Percentiles rank a stretch among this genome's conserved stretches.
phyloP scores from a whole-genome alignment of 768 basidiomycete species.

The Tylopilus cervinicoccineus region DNA sequence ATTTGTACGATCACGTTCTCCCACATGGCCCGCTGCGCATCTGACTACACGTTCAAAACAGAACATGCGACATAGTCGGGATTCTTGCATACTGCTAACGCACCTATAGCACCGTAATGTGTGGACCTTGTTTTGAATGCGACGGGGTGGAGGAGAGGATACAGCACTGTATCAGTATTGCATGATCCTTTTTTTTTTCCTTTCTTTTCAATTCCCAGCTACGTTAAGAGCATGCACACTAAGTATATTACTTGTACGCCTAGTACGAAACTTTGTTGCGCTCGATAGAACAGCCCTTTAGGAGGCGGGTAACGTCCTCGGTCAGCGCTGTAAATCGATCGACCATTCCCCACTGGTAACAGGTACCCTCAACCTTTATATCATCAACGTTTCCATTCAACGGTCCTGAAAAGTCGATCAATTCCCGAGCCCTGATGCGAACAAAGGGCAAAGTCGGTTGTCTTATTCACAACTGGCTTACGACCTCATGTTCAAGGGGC shows the following conservation, averaged over 20 bases:
- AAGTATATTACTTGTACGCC: constrained; percentile 25
- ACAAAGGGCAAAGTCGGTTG: too few species aligned
- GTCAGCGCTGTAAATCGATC: too few species aligned
- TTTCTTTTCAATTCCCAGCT: too few species aligned
- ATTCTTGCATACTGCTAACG: constrained; percentile 32
- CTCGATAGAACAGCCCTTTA: background rate
- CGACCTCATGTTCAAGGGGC: too few species aligned
- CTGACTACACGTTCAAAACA: constrained; percentile 12
- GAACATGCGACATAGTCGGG: constrained; percentile 10
- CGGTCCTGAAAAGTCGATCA: too few species aligned
- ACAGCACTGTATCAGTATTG: constrained; percentile 34
- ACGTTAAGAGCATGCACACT: constrained; percentile 22
- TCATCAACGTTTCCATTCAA: too few species aligned
- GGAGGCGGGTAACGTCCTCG: too few species aligned
- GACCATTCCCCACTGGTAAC: too few species aligned
- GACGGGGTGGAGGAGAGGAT: constrained; percentile 12
- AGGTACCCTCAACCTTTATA: too few species aligned
- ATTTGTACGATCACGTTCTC: constrained; percentile 22
- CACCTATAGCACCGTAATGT: constrained; percentile 25
- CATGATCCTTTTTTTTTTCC: constrained; percentile 14
- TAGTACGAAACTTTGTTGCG: constrained; percentile 4
- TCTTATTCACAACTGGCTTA: too few species aligned
- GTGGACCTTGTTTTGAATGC: constrained; percentile 20
- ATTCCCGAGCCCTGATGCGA: too few species aligned
- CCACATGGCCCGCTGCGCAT: background rate